phyloP scores from a whole-genome alignment of 768 basidiomycete species.

The Nevesoporus exiguus region DNA sequence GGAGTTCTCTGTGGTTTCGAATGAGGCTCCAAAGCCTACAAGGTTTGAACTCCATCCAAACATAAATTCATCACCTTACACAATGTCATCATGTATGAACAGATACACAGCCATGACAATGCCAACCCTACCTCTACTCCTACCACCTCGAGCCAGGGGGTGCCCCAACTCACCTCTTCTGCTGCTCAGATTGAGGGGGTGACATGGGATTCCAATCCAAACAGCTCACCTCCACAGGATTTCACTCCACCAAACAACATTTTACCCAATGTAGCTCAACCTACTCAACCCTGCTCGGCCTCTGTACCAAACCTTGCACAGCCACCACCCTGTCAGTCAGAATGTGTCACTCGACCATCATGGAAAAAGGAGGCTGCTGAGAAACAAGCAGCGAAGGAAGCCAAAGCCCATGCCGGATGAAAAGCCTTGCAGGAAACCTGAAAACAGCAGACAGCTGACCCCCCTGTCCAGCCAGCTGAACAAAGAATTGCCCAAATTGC shows the following conservation, averaged over 20 bases:
- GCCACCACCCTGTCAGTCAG: not conserved
- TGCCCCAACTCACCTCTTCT: not conserved
- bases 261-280: not conserved
- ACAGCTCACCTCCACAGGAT: not conserved
- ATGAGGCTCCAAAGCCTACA: constrained; percentile 6
- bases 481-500: not conserved
- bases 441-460: too few relatives aligned
- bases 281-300: not conserved
- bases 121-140: not conserved
- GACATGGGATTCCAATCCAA: not conserved
- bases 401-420: too few relatives aligned
- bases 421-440: too few relatives aligned
- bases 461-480: not conserved
- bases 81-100: constrained; percentile 3
- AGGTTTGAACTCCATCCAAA: not conserved
- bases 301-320: too few relatives aligned
- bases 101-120: not conserved
- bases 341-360: too few relatives aligned
- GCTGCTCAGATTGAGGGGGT: not conserved
- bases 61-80: constrained; percentile 2
- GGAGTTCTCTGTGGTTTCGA: constrained; percentile 1
- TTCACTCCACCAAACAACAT: not conserved
- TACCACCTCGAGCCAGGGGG: not conserved
- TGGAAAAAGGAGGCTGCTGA: too few relatives aligned
- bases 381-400: not conserved